Evolutionary conservation across 2,329 filamentous ascomycete genomes (phyloP), one percentile per base, ranked within the genome.

Genomic region (Xylariaceae sp.): DNA sequence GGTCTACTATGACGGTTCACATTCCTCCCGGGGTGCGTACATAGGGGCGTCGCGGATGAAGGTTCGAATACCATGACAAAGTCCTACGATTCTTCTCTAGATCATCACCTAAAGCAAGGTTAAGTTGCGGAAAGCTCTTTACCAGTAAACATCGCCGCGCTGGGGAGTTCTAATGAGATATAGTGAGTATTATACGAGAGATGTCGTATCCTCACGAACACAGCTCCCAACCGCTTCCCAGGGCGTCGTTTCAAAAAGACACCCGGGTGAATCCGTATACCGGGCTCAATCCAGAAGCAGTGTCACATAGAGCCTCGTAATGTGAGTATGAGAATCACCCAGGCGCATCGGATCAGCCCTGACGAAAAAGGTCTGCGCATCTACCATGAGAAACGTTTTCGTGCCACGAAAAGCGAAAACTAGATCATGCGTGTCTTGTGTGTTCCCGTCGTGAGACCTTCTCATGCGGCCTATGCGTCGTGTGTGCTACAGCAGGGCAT

Each of bases 291-390:
- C 4, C 39, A 89, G 74, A 42, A 90, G 83, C 70, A 90, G 84
- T 0, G 82, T 78, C 2, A 80, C 80, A 73, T 88, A 90, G 4
- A 92, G 81, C 1, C 81, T 77, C 11, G 80, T 75, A 70, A 89
- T 84, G 70, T 88, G 85, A 4, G 17, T 18, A 79, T 76, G n/a
- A 85, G 71, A 30, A 53, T 80, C 76, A 1, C 73, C 71, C 0
- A 89, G 23, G 88, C 1, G 81, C 81, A 69, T 92, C 88, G 0
- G 86, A 89, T 70, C 89, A 94, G 7, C 91, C 91, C 66, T 91
- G 80, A 18, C 89, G 90, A 64, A 87, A 90, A 53, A 90, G 78
- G 71, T 91, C 88, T 85, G 67, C 7, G 30, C 7, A 23, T 9
- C 37, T 13, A 4, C 7, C 13, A 35, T 50, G 4, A 37, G 58